phyloP scores from a whole-genome alignment of 148 eudicot species.

The Polygonum maritimum region DNA sequence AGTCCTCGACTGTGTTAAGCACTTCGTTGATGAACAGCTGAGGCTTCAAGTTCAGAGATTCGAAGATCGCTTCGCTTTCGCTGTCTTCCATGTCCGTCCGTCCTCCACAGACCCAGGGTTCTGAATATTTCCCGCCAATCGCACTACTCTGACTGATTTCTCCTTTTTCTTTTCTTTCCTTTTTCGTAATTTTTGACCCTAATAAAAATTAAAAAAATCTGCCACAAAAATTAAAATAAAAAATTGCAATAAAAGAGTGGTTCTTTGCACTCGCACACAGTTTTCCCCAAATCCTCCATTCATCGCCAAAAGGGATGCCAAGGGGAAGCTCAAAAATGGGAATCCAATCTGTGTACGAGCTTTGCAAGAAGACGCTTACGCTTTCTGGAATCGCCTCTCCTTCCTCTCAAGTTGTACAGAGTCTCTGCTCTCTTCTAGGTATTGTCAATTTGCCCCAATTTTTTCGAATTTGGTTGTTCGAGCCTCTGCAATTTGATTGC shows the following conservation, averaged over 20 bases:
- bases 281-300: no score
- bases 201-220: no score
- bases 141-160: background rate
- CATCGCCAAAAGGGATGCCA: constrained; percentile 13
- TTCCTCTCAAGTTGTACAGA: constrained; percentile 34
- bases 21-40: constrained; percentile 71
- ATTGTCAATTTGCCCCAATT: constrained; percentile 11
- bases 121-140: constrained; percentile 6
- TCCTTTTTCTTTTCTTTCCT: no score
- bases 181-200: no score
- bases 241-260: background rate
- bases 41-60: constrained; percentile 59
- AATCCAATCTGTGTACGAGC: constrained; percentile 45
- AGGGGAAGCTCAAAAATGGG: constrained; percentile 23
- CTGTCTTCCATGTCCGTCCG: constrained; percentile 9
- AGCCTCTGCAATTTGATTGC: background rate
- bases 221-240: background rate
- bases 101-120: background rate
- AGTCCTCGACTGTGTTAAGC: constrained; percentile 47
- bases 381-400: constrained; percentile 22
- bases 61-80: constrained; percentile 28
- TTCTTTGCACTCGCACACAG: background rate
- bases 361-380: constrained; percentile 39
- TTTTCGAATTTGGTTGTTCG: constrained; percentile 5
- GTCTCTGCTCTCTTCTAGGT: constrained; percentile 50